Percentiles rank a stretch among this genome's conserved stretches.
phyloP scores from a whole-genome alignment of 495 filamentous ascomycete genomes.

The Pyronema domesticum region DNA sequence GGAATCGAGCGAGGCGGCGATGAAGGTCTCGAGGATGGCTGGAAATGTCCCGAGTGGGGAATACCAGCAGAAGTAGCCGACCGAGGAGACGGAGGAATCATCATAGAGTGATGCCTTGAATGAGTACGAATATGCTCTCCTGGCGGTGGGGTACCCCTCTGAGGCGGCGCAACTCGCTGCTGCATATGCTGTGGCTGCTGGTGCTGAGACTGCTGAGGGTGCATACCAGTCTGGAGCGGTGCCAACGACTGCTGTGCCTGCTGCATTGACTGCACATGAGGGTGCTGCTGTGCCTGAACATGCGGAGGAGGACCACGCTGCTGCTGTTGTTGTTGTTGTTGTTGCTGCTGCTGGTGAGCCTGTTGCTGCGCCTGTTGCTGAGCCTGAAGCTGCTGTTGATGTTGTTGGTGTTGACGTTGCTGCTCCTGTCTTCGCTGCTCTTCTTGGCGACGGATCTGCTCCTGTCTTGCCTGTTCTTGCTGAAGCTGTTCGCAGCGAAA shows the following conservation, averaged over 20 bases:
- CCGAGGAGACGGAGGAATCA: slow-evolving; percentile 11
- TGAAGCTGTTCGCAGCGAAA: neutral
- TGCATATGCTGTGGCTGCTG: slow-evolving; percentile 10
- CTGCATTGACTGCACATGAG: neutral
- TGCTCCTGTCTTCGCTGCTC: slow-evolving; percentile 6
- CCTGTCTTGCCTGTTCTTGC: neutral
- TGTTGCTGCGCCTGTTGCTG: neutral
- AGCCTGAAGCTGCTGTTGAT: neutral
- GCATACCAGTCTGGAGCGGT: slow-evolving; percentile 7
- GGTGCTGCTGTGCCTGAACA: slow-evolving; percentile 7
- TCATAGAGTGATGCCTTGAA: neutral
- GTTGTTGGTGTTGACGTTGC: neutral
- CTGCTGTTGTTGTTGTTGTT: slow-evolving; percentile 9
- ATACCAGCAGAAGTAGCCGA: slow-evolving; percentile 9
- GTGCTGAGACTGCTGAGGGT: slow-evolving; percentile 8
- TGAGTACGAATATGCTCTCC: slow-evolving; percentile 5
- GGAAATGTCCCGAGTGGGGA: slow-evolving; percentile 6
- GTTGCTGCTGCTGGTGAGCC: slow-evolving; percentile 4
- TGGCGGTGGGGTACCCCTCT: slow-evolving; percentile 4
- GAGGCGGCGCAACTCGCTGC: slow-evolving; percentile 6
- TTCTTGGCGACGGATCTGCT: slow-evolving; percentile 4
- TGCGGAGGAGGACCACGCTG: slow-evolving; percentile 7
- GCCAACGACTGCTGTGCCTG: neutral
- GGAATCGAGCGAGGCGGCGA: slow-evolving; percentile 4
- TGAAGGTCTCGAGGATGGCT: slow-evolving; percentile 7